Conservation (phyloP, 768 basidiomycete genomes). For the Auricularia sp. region DNA sequence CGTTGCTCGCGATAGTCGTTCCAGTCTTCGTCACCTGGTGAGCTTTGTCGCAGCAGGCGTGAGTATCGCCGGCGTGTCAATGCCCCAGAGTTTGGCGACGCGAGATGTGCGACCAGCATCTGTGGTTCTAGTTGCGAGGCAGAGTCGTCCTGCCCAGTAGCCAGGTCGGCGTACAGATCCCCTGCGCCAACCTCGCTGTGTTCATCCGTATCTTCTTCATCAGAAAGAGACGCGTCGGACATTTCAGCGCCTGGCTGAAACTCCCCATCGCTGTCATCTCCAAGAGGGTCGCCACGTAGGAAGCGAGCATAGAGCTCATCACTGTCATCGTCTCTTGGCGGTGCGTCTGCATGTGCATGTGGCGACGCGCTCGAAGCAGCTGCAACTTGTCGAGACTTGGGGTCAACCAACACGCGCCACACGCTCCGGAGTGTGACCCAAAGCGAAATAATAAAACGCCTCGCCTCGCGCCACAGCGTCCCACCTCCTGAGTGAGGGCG, state of each 20-base stretch:
- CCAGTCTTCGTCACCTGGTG: constrained; percentile 17
- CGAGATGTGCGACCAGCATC: constrained; percentile 46
- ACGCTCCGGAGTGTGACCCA: constrained; percentile 18
- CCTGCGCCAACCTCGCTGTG: constrained; percentile 36
- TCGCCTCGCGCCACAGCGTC: constrained; percentile 31
- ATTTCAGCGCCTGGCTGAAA: constrained; percentile 17
- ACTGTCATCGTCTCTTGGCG: constrained; percentile 22
- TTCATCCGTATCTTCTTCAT: constrained; percentile 25
- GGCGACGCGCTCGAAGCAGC: constrained; percentile 10
- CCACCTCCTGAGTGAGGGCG: constrained; percentile 28
- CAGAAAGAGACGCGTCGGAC: constrained; percentile 16
- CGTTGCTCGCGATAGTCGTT: constrained; percentile 21
- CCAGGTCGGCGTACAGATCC: constrained; percentile 44
- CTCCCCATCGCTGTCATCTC: constrained; percentile 40
- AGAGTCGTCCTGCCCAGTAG: constrained; percentile 20
- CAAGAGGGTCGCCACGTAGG: constrained; percentile 45
- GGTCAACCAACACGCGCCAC: constrained; percentile 12
- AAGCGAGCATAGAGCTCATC: constrained; percentile 40
- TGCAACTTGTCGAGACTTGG: constrained; percentile 3
- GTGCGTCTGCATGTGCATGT: constrained; percentile 4
- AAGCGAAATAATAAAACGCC: constrained; percentile 21
- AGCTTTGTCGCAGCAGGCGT: constrained; percentile 19
- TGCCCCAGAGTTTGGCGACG: constrained; percentile 30
- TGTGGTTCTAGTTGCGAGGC: constrained; percentile 27
- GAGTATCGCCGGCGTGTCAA: constrained; percentile 40